Evolutionary conservation across 345 rosid species (phyloP).

Genomic region (Excoecaria cochinchinensis): DNA sequence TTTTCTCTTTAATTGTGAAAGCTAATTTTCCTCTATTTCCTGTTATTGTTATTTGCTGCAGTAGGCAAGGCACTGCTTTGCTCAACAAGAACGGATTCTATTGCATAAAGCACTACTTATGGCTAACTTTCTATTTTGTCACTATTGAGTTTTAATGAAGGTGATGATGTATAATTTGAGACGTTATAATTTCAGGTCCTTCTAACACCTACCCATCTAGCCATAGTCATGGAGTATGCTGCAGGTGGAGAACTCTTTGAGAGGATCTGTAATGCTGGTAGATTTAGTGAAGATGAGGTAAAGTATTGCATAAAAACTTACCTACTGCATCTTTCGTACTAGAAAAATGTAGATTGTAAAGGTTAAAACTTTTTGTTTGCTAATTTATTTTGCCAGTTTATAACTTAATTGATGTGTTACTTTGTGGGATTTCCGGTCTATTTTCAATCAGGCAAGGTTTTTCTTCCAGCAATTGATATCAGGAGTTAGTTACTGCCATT

Average conservation of each 20-base stretch:
- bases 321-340: not conserved
- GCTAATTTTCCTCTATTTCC: not conserved
- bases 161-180: not conserved
- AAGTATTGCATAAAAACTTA: not conserved
- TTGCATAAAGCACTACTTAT: too few relatives aligned
- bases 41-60: not conserved
- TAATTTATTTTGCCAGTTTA: not conserved
- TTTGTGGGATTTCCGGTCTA: not conserved
- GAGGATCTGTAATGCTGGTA: conserved; percentile 78
- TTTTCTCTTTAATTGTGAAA: not conserved
- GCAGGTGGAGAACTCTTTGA: conserved; percentile 94
- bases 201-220: conserved; percentile 83
- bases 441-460: conserved; percentile 62
- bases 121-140: too few relatives aligned
- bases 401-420: not conserved
- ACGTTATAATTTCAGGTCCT: conserved; percentile 48
- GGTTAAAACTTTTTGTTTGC: not conserved
- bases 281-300: conserved; percentile 97
- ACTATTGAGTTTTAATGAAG: not conserved
- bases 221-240: conserved; percentile 90
- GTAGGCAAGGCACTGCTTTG: not conserved
- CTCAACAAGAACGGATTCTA: not conserved
- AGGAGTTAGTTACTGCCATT: conserved; percentile 89
- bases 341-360: too few relatives aligned
- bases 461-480: conserved; percentile 91